Base-by-base conservation (phyloP, 805 yeast species). In the Candida corydali region DNA sequence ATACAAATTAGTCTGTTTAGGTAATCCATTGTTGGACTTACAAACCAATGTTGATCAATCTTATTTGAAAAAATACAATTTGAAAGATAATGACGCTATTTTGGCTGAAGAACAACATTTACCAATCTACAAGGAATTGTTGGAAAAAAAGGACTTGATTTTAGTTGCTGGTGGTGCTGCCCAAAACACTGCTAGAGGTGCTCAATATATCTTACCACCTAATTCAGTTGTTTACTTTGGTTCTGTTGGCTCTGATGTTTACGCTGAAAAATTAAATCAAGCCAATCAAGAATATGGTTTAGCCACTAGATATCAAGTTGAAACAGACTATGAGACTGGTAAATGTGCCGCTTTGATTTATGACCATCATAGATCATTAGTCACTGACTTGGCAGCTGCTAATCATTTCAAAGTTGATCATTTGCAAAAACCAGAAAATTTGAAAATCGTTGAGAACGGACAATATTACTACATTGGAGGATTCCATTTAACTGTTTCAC, bases 81-180 rank as follows among this genome's bases (percentile, higher is more conserved):
- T 93, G 53, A 88, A 91, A 63, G 87, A 82, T 44, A 83, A 93
- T 61, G 98, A 91, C 64, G 98, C 98, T 49, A 88, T 93, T 52
- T 77, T 93, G 46, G 77, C 78, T 25, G 94, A 86, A 50, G 88
- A 79, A 46, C 75, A 81, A 61, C 96, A 87, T 69, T 65, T 80
- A 78, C 85, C 91, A 38, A 85, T 93, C 58, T 93, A 72, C 63
- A 82, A 76, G 41, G 98, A 93, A 63, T 75, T 86, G 48, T 66
- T 87, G 38, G 61, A 70, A 25, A 68, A 67, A 58, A 69, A 73
- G 25, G 76, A 73, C 41, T 79, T 86, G 44, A 76, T 78, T 52
- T 65, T 80, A 43, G 78, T 91, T 50, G 98, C 99, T 44, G 99
- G 99, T 51, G 99, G 99, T 61, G 99, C 99, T 54, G 98, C 97